Conservation (phyloP, 208 protist genomes). For the Lotmaria passim region DNA sequence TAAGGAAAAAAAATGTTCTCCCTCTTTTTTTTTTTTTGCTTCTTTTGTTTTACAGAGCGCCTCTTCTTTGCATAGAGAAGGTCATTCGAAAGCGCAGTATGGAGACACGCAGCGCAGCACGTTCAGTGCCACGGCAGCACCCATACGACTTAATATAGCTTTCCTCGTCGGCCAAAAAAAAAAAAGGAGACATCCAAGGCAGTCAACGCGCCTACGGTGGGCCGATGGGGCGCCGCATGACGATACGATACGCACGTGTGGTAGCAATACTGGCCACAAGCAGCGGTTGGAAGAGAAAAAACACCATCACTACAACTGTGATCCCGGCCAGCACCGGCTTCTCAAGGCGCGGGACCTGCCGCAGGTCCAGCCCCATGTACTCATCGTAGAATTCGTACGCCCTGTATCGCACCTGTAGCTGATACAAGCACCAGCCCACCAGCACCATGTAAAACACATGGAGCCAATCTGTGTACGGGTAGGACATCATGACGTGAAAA, state of each 20-base stretch:
- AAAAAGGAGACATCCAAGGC: not conserved
- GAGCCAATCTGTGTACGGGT: constrained; percentile 89
- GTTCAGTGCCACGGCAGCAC: too few relatives aligned
- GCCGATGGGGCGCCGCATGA: constrained; percentile 79
- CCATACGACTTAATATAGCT: too few relatives aligned
- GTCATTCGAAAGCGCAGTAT: too few relatives aligned
- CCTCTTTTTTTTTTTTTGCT: not conserved
- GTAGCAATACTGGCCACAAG: constrained; percentile 84
- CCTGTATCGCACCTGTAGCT: constrained; percentile 63
- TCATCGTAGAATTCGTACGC: constrained; percentile 90
- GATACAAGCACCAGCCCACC: constrained; percentile 71
- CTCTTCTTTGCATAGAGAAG: too few relatives aligned
- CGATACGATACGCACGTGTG: constrained; percentile 82
- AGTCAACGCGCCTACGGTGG: constrained; percentile 53
- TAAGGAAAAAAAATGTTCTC: not conserved
- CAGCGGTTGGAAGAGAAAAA: constrained; percentile 79
- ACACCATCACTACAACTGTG: constrained; percentile 77
- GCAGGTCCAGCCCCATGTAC: constrained; percentile 85
- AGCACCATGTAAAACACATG: constrained; percentile 86
- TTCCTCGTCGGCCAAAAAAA: not conserved
- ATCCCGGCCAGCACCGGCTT: constrained; percentile 71
- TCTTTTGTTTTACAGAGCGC: too few relatives aligned
- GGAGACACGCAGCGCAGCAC: too few relatives aligned
- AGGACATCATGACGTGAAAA: constrained; percentile 93
- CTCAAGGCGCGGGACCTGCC: constrained; percentile 75